phyloP scores from a whole-genome alignment of 169 alveolate species.

The Babesia microti region DNA sequence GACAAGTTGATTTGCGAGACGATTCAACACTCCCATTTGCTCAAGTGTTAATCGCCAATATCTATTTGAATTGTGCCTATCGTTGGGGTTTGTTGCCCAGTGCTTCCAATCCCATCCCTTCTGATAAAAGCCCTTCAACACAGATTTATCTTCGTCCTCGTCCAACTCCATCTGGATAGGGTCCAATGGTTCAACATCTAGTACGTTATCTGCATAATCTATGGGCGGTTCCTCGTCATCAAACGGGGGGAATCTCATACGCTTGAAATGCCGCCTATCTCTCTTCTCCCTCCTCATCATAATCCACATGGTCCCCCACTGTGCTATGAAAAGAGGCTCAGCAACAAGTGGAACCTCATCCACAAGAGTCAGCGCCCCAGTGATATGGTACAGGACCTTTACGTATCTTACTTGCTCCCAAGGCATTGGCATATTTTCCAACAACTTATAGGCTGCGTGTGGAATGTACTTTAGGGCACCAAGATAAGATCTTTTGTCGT shows the following conservation, averaged over 20 bases:
- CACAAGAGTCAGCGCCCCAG: conserved; percentile 99
- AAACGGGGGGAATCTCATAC: conserved; percentile 99
- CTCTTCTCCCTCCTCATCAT: conserved; percentile 99
- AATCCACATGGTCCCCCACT: conserved; percentile 99
- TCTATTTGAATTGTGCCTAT: conserved; percentile 75
- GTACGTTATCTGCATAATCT: conserved; percentile 96
- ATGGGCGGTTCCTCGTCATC: conserved; percentile 99
- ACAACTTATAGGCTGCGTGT: conserved; percentile 96
- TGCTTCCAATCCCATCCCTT: conserved; percentile 39
- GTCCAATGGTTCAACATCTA: conserved; percentile 96
- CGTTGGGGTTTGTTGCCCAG: conserved; percentile 38
- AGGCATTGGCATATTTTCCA: conserved; percentile 98
- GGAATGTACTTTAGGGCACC: conserved; percentile 99
- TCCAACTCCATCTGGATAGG: conserved; percentile 97
- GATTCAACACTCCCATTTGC: conserved; percentile 92
- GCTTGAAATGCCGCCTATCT: conserved; percentile 98
- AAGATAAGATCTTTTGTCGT: conserved; percentile 91
- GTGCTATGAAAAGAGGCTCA: conserved; percentile 98
- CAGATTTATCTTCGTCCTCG: conserved; percentile 95
- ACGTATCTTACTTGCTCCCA: conserved; percentile 96
- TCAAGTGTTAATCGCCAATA: conserved; percentile 88
- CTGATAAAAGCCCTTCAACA: conserved; percentile 97
- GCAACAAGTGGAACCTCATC: conserved; percentile 97
- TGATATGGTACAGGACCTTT: conserved; percentile 90
- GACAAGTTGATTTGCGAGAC: conserved; percentile 92